phyloP scores from a whole-genome alignment of 768 basidiomycete species.

The Lactarius indigo region DNA sequence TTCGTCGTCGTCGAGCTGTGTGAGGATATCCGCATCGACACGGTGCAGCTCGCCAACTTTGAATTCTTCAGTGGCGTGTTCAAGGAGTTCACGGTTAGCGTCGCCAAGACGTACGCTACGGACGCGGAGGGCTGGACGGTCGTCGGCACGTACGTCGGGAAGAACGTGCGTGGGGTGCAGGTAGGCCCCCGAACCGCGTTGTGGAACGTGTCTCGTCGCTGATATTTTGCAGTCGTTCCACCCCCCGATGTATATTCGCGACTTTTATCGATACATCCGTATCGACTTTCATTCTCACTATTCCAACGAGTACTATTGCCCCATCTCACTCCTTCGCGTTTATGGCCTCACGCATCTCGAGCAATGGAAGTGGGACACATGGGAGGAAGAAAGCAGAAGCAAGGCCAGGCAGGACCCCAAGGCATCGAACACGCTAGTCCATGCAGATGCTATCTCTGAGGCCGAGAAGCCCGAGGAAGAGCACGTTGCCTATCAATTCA shows the following conservation, averaged over 20 bases:
- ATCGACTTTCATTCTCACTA: constrained; percentile 94
- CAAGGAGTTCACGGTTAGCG: constrained; percentile 85
- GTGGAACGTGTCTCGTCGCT: neutral
- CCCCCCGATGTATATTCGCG: constrained; percentile 62
- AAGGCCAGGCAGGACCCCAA: constrained; percentile 41
- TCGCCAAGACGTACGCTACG: constrained; percentile 43
- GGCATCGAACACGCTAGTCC: neutral
- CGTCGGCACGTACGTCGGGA: constrained; percentile 82
- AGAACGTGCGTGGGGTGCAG: constrained; percentile 89
- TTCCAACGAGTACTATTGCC: constrained; percentile 94
- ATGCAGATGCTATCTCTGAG: constrained; percentile 30
- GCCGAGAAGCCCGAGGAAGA: constrained; percentile 22
- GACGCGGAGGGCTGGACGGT: constrained; percentile 44
- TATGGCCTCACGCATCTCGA: constrained; percentile 97
- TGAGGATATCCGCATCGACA: constrained; percentile 96
- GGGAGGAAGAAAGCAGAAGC: constrained; percentile 71
- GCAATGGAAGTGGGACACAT: constrained; percentile 89
- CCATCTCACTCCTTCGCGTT: constrained; percentile 85
- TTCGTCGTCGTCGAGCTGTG: constrained; percentile 95
- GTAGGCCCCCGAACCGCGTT: constrained; percentile 39
- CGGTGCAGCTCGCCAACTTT: constrained; percentile 92
- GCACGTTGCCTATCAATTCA: neutral
- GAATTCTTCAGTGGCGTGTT: constrained; percentile 98
- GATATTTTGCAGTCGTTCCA: constrained; percentile 62
- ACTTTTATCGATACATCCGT: constrained; percentile 92